Percentiles rank a stretch among this genome's conserved stretches.
These are phyloP conservation scores for Blastocystis sp. DNA, from an alignment of 352 stramenopile species.

Conservation along the genomic window DNA sequence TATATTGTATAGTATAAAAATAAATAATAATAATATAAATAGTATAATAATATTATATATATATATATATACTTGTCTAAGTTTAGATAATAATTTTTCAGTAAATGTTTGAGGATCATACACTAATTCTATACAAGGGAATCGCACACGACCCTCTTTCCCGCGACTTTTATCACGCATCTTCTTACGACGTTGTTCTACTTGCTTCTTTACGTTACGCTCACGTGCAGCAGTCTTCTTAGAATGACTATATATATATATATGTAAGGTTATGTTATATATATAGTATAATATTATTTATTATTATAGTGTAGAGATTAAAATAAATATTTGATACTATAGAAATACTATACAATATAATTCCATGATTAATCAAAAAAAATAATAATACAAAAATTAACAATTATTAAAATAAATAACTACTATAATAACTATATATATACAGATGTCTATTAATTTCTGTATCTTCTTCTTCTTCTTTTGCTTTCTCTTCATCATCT, in stretches of 20 bases:
- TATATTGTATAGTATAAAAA: too few relatives aligned
- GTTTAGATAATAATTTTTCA: conserved; percentile 11
- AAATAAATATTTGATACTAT: too few relatives aligned
- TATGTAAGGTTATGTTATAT: too few relatives aligned
- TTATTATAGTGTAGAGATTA: too few relatives aligned
- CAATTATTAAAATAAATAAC: too few relatives aligned
- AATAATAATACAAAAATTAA: too few relatives aligned
- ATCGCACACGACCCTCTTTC: conserved; percentile 50
- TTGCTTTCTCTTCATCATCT: conserved; percentile 63
- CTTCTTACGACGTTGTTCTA: conserved; percentile 43
- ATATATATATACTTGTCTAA: neutral
- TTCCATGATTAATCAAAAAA: too few relatives aligned
- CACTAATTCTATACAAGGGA: conserved; percentile 85
- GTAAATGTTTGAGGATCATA: conserved; percentile 75
- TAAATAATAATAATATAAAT: too few relatives aligned
- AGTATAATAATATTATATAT: neutral
- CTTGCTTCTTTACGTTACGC: conserved; percentile 53
- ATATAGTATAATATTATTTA: too few relatives aligned
- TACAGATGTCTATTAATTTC: conserved; percentile 52
- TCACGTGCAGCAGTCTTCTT: conserved; percentile 47
- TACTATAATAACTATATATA: too few relatives aligned
- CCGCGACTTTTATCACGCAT: conserved; percentile 20
- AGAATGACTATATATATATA: conserved; percentile 6
- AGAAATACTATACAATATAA: too few relatives aligned
- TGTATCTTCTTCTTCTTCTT: conserved; percentile 63